Conservation (phyloP, 2,329 filamentous ascomycete genomes). For the Lomentospora prolificans region DNA sequence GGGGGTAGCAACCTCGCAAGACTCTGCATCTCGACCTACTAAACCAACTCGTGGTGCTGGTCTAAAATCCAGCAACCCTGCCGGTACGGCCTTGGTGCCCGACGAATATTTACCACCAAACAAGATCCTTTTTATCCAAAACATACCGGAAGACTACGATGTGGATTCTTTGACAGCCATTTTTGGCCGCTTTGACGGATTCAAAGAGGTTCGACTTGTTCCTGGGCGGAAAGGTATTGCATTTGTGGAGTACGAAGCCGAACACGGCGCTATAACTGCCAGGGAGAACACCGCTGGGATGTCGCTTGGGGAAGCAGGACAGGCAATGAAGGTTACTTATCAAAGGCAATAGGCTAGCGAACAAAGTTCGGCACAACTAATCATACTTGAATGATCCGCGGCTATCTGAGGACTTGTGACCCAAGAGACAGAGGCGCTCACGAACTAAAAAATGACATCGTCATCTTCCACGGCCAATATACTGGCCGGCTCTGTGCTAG, state of each 20-base stretch:
- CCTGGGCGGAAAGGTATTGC: constrained; percentile 81
- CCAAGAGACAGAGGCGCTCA: too few species aligned
- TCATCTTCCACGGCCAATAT: constrained; percentile 69
- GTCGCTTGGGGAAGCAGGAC: constrained; percentile 51
- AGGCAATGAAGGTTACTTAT: constrained; percentile 89
- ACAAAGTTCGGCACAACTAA: too few species aligned
- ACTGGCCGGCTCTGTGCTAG: constrained; percentile 42
- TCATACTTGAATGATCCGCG: too few species aligned
- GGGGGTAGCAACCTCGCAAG: constrained; percentile 38
- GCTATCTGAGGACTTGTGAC: too few species aligned
- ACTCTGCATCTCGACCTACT: constrained; percentile 51
- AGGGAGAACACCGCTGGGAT: constrained; percentile 90
- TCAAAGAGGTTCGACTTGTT: constrained; percentile 84
- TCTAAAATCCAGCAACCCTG: constrained; percentile 64
- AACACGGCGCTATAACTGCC: constrained; percentile 80
- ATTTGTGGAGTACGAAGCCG: constrained; percentile 92
- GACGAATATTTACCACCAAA: constrained; percentile 97
- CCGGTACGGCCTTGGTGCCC: constrained; percentile 66
- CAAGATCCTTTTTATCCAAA: constrained; percentile 91
- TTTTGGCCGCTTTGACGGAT: constrained; percentile 85
- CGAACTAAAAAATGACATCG: constrained; percentile 71
- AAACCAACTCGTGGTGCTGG: constrained; percentile 47
- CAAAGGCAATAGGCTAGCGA: constrained; percentile 90
- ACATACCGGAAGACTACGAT: constrained; percentile 79
- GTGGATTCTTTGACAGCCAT: constrained; percentile 69